These are phyloP conservation scores for Phlyctochytrium arcticum DNA, from an alignment of 192 early-diverging fungal species.

Conservation along the genomic window DNA sequence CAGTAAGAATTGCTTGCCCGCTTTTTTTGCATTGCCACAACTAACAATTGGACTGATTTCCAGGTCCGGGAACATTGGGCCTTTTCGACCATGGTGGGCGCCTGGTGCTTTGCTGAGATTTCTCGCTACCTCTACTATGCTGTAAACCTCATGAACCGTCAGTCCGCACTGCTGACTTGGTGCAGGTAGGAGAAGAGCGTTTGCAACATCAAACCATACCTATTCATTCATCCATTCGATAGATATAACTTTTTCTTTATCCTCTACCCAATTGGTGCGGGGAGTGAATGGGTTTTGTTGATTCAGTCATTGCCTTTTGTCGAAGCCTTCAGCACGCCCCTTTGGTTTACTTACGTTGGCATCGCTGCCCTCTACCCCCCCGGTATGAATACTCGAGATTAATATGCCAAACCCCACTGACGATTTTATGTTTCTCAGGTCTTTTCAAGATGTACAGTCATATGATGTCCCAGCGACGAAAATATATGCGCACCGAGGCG, in stretches of 20 bases:
- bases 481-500: too few species aligned
- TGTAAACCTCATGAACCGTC: conserved; percentile 60
- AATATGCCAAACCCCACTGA: too few species aligned
- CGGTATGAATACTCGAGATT: conserved; percentile 40
- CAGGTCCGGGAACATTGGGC: conserved; percentile 62
- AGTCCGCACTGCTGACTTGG: conserved; percentile 60
- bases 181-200: conserved; percentile 29
- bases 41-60: neutral
- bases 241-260: conserved; percentile 95
- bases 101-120: conserved; percentile 90
- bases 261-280: conserved; percentile 87
- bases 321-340: conserved; percentile 26
- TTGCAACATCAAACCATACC: neutral
- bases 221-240: conserved; percentile 9
- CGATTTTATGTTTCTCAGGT: too few species aligned
- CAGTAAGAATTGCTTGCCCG: neutral
- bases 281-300: conserved; percentile 74
- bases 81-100: conserved; percentile 78
- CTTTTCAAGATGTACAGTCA: conserved; percentile 85
- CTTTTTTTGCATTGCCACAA: neutral
- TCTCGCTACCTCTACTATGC: conserved; percentile 91
- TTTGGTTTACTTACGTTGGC: conserved; percentile 58
- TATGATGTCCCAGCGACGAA: conserved; percentile 86
- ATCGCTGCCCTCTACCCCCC: conserved; percentile 68
- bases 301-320: conserved; percentile 55